Base-by-base conservation (phyloP, 306 rosid species). In the Trifolium dubium region DNA sequence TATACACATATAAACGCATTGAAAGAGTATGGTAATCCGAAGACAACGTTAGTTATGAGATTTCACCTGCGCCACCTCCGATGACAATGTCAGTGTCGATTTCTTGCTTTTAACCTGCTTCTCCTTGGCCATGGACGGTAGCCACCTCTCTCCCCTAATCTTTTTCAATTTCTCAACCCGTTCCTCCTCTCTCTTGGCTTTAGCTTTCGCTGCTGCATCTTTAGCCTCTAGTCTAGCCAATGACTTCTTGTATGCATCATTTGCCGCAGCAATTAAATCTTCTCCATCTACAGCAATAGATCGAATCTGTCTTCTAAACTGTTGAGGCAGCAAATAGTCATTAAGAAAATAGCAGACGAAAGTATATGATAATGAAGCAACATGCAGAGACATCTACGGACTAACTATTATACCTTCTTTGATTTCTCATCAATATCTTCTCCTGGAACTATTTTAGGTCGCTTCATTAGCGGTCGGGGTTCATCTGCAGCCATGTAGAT, bases 81-180 rank as follows among this genome's bases (percentile, higher is more conserved):
- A 53, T 8, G 28, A 18, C 30, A 41, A 10, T 58, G 35, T 11
- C 8, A 12, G 37, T 12, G 15, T 29, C 8, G 8, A 37, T 37
- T 37, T 6, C 40, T 58, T 29, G 35, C 2, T 31, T 31, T 83
- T 83, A 31, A 72, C 56, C 51, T 71, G 75, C 95, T 75, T 86
- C 73, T 83, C 91, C 79, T 79, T 84, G 76, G 93, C 96, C 82
- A 91, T 83, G 54, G 96, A 91, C 53, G 97, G 97, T 17, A 89
- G 79, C 97, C 97, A 91, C 83, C 83, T 91, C 82, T 94, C 97
- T 40, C 98, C 97, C 75, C 95, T 91, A n/a, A 85, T 71, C 85
- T 75, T 89, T 65, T 94, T 91, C 88, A 94, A 80, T 8, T 84
- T 73, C 53, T 86, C 86, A 72, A 94, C 84, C 79, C 98, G 85